Percentiles rank a stretch among this genome's conserved stretches.
Evolutionary conservation across 352 stramenopile genomes (phyloP).

Genomic region (Globisporangium splendens): DNA sequence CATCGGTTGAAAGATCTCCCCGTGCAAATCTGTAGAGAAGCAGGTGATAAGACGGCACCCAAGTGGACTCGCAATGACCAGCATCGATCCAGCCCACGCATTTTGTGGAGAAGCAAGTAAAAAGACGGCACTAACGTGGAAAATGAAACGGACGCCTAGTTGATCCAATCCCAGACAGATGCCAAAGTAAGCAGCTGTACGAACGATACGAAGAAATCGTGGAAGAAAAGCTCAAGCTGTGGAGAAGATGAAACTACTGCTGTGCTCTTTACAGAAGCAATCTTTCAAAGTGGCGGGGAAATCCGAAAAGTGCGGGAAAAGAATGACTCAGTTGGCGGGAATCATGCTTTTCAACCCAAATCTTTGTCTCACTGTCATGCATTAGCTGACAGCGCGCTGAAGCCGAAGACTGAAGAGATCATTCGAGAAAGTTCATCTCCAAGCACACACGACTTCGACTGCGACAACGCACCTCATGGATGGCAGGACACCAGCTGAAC

Average conservation of each 20-base stretch:
- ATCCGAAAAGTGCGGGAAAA: neutral
- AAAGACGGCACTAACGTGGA: neutral
- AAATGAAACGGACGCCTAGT: neutral
- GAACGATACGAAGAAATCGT: neutral
- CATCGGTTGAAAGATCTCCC: too few relatives aligned
- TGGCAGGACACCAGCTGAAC: slow-evolving; percentile 3
- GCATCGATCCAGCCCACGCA: too few relatives aligned
- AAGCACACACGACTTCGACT: neutral
- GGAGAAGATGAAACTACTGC: neutral
- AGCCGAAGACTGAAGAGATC: neutral
- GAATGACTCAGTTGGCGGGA: neutral
- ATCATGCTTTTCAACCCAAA: slow-evolving; percentile 5
- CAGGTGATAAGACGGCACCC: too few relatives aligned
- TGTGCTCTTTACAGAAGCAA: neutral
- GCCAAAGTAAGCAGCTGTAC: neutral
- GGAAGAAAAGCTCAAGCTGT: neutral
- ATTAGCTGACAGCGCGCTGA: too few relatives aligned
- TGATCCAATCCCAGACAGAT: neutral
- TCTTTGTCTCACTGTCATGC: neutral
- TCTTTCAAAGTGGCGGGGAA: too few relatives aligned
- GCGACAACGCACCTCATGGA: neutral
- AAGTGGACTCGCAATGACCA: too few relatives aligned
- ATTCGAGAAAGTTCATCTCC: slow-evolving; percentile 1
- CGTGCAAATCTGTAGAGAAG: too few relatives aligned
- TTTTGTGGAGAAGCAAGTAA: too few relatives aligned